Evolutionary conservation across 2,329 filamentous ascomycete genomes (phyloP).

Genomic region (Sordariomycetes sp.): DNA sequence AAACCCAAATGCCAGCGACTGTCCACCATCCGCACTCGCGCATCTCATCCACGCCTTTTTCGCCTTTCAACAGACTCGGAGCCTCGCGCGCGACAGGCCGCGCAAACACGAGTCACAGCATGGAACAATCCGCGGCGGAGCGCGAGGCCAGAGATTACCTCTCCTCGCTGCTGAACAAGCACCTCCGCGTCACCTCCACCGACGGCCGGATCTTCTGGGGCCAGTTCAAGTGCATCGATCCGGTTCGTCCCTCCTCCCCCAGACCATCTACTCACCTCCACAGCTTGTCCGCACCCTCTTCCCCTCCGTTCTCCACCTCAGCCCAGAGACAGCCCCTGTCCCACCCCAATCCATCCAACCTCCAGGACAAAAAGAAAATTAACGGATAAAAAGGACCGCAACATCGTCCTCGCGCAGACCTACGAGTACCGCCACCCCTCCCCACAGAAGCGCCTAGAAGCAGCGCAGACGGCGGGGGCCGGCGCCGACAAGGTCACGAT

Average conservation of each 20-base stretch:
- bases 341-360: not conserved
- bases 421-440: constrained; percentile 81
- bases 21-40: not conserved
- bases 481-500: constrained; percentile 36
- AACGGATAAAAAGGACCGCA: constrained; percentile 54
- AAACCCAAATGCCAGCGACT: not conserved
- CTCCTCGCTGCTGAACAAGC: constrained; percentile 59
- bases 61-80: not conserved
- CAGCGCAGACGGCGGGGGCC: constrained; percentile 15
- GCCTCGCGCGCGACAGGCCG: not conserved
- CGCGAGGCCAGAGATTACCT: constrained; percentile 42
- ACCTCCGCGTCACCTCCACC: constrained; percentile 63
- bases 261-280: not conserved
- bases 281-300: not conserved
- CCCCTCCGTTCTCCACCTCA: not conserved
- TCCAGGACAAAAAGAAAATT: not conserved
- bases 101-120: not conserved
- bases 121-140: constrained; percentile 17
- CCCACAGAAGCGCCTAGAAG: constrained; percentile 26
- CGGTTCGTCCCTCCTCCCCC: constrained; percentile 36
- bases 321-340: not conserved
- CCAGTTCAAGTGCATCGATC: constrained; percentile 87
- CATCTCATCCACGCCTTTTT: not conserved
- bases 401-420: constrained; percentile 73
- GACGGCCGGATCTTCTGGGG: constrained; percentile 85